A percentile compares a stretch with the other conserved stretches of the same genome.
Conservation (phyloP, 768 basidiomycete genomes). For the Auricularia sp. region DNA sequence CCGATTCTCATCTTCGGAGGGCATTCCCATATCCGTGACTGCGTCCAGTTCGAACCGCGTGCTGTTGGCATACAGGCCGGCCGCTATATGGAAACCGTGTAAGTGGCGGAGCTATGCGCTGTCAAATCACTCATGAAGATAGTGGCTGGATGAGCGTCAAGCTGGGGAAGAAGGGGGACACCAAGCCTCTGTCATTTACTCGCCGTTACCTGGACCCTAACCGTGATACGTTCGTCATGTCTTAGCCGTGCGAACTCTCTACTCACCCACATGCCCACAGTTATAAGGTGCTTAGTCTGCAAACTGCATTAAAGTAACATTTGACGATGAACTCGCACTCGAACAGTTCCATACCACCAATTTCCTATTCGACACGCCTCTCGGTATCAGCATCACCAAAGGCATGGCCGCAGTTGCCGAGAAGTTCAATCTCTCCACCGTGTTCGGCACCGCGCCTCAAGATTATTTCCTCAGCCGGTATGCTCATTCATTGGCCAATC, state of each 20-base stretch:
- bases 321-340: too few species aligned
- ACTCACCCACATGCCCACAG: not conserved
- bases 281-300: too few species aligned
- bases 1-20: conserved; percentile 82
- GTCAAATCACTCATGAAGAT: not conserved
- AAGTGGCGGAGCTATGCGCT: conserved; percentile 5
- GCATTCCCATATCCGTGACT: conserved; percentile 74
- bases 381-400: conserved; percentile 42
- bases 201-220: conserved; percentile 76
- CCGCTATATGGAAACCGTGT: conserved; percentile 93
- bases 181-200: conserved; percentile 39
- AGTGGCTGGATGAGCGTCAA: conserved; percentile 32
- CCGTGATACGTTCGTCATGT: conserved; percentile 63
- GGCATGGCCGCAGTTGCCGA: conserved; percentile 44
- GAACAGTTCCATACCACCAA: conserved; percentile 18
- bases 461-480: conserved; percentile 61
- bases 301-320: too few species aligned
- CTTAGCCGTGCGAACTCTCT: conserved; percentile 1
- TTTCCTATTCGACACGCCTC: conserved; percentile 48
- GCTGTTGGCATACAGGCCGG: conserved; percentile 77
- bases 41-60: conserved; percentile 59
- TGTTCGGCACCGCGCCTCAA: conserved; percentile 65
- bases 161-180: conserved; percentile 30
- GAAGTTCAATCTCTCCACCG: conserved; percentile 49
- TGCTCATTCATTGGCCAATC: conserved; percentile 6